Conservation (phyloP, 139 green algal genomes). For the Tetraselmis striata region DNA sequence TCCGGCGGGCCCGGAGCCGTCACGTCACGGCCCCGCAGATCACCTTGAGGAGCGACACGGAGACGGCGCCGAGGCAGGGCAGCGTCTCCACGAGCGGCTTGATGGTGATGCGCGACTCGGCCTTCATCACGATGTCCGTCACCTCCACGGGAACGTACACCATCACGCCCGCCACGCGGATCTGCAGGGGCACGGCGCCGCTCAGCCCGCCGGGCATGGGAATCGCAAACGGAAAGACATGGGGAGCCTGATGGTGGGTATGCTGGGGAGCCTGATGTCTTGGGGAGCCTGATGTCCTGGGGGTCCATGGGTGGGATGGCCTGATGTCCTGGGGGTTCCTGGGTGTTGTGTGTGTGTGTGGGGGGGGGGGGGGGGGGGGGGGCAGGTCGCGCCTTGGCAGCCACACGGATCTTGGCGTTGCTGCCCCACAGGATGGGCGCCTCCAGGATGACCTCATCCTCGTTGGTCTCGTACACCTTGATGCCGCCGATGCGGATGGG, state of each 20-base stretch:
- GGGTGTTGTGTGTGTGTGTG: too few species aligned
- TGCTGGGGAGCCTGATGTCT: too few species aligned
- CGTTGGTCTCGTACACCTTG: slow-evolving; percentile 54
- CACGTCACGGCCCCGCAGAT: not conserved
- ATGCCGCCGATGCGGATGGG: slow-evolving; percentile 47
- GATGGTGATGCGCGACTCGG: slow-evolving; percentile 44
- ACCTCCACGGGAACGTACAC: slow-evolving; percentile 38
- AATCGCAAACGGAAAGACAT: too few species aligned
- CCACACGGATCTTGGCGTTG: slow-evolving; percentile 19
- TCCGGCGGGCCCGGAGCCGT: not conserved
- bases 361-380: too few species aligned
- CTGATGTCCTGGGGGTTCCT: too few species aligned
- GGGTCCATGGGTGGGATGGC: too few species aligned
- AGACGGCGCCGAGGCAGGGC: slow-evolving; percentile 61
- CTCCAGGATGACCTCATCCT: slow-evolving; percentile 64
- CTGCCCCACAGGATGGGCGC: slow-evolving; percentile 52
- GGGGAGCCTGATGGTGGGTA: too few species aligned
- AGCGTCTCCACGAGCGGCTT: slow-evolving; percentile 64
- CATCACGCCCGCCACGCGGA: not conserved
- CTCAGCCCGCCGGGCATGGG: too few species aligned
- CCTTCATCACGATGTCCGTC: slow-evolving; percentile 27
- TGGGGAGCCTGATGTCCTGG: too few species aligned
- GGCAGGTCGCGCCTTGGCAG: not conserved
- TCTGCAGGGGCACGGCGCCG: not conserved
- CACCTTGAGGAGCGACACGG: slow-evolving; percentile 52